A percentile compares a stretch with the other conserved stretches of the same genome.
phyloP scores from a whole-genome alignment of 495 filamentous ascomycete genomes.

The Xylaria acuta region DNA sequence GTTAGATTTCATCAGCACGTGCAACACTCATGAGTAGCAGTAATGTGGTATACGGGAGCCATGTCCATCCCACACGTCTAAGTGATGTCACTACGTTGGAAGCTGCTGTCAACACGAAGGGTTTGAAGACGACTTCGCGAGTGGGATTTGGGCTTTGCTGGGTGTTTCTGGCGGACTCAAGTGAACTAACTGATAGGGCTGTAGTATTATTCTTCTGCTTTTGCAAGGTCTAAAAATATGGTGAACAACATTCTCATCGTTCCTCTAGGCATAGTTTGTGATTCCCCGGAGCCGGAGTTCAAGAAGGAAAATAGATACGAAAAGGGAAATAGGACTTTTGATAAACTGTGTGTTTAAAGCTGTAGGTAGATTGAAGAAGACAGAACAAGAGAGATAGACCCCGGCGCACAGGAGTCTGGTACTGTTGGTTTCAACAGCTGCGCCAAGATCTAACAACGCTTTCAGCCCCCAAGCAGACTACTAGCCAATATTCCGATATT shows the following conservation, averaged over 20 bases:
- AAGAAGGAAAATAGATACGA: not conserved
- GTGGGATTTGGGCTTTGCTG: not conserved
- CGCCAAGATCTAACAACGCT: not conserved
- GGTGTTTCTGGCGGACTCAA: not conserved
- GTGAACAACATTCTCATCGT: not conserved
- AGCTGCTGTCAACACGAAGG: not conserved
- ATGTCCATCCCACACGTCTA: too few species aligned
- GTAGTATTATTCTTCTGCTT: too few species aligned
- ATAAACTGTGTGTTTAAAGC: not conserved
- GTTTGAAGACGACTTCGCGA: not conserved
- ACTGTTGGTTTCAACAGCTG: not conserved
- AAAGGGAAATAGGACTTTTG: not conserved
- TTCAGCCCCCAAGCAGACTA: not conserved
- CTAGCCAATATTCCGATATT: not conserved
- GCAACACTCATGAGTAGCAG: too few species aligned
- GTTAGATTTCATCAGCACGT: too few species aligned
- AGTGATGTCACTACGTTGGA: not conserved
- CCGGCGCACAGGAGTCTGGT: not conserved
- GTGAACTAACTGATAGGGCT: not conserved
- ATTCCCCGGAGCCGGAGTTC: not conserved
- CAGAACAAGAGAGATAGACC: not conserved
- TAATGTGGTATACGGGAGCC: too few species aligned
- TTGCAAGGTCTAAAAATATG: too few species aligned
- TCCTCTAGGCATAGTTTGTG: not conserved
- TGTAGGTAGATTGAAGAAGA: not conserved